Base-by-base conservation (phyloP, 2,329 filamentous ascomycete genomes). In the Coniochaeta hoffmannii region DNA sequence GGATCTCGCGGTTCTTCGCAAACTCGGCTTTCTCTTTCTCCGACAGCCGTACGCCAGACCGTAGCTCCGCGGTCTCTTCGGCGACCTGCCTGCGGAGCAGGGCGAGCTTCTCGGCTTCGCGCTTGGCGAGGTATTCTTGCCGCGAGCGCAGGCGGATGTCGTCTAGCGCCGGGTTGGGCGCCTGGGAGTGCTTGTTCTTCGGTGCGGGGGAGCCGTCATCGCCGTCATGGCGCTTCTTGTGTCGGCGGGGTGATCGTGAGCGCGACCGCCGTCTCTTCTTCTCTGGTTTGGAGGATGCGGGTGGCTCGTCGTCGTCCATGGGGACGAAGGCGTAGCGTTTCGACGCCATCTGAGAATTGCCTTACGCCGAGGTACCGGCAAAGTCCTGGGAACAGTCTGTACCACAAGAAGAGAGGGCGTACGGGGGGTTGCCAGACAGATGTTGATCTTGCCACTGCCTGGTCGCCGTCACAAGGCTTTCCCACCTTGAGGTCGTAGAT, bases 101-200 rank as follows among this genome's bases (percentile, higher is more conserved):
- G 0, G 89, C 89, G 15, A 99, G 73, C 58, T 90, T 84, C 69
- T 97, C 90, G 0, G 87, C 78, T 68, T 97, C 92, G 60, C 94
- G 82, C 76, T 99, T 97, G 71, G 91, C 90, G 30, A 99, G 78
- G 66, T 99, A 99, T 61, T 94, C 87, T 66, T 97, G 92, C 58
- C 94, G 83, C 3, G 92, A 96, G 31, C 90, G 83, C 65, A 94
- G 78, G 41, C 94, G 82, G 17, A 97, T 72, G 58, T 95, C 91
- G 2, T 86, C 85, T 68, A 96, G 79, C n/a, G 88, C 88, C 9
- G 85, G 85, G 59, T 78, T 79, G 56, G 87, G 79, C 7, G 87
- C 82, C 35, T 81, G 79, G 57, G 60, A 24, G 57, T 57, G 4
- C 57, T 55, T 41, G 38, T 49, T 26, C 55, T 56, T 26, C 57